These are phyloP conservation scores for Fomitopsis serialis DNA, from an alignment of 768 basidiomycete species.

Conservation along the genomic window DNA sequence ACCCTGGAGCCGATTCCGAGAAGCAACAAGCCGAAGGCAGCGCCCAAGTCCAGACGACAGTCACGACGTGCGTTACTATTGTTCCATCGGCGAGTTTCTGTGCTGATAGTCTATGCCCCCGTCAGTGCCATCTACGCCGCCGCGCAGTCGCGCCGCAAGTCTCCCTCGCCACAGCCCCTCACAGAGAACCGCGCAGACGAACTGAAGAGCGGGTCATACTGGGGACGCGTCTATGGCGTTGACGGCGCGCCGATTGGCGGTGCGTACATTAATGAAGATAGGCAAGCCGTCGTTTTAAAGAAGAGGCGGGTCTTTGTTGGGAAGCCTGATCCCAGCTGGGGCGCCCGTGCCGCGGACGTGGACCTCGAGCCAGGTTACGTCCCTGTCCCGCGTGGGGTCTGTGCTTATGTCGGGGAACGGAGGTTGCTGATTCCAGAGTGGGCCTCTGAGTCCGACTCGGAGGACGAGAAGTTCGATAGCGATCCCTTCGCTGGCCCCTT, in stretches of 20 bases:
- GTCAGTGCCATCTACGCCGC: not conserved
- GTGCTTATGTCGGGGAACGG: not conserved
- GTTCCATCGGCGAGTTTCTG: no score
- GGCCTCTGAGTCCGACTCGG: not conserved
- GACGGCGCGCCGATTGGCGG: constrained; percentile 7
- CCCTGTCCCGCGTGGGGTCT: not conserved
- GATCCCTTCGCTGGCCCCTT: not conserved
- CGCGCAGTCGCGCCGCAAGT: not conserved
- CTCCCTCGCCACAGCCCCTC: not conserved
- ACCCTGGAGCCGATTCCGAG: not conserved
- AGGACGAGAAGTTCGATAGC: not conserved
- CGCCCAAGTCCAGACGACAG: no score
- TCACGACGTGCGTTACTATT: no score
- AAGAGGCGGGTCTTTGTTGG: not conserved
- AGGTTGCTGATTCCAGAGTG: not conserved
- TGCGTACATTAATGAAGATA: constrained; percentile 6
- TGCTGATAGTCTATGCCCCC: no score
- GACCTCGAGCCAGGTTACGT: no score
- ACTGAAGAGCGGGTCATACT: not conserved
- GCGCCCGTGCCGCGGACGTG: not conserved
- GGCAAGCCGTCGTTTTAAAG: constrained; percentile 4
- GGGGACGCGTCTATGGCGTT: constrained; percentile 11
- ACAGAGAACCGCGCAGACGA: not conserved
- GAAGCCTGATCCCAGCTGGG: not conserved
- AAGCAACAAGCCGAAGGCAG: no score